Evolutionary conservation across 2,329 filamentous ascomycete species (phyloP), one percentile per base, ranked within the genome.

Genomic region (Balansia obtecta): DNA sequence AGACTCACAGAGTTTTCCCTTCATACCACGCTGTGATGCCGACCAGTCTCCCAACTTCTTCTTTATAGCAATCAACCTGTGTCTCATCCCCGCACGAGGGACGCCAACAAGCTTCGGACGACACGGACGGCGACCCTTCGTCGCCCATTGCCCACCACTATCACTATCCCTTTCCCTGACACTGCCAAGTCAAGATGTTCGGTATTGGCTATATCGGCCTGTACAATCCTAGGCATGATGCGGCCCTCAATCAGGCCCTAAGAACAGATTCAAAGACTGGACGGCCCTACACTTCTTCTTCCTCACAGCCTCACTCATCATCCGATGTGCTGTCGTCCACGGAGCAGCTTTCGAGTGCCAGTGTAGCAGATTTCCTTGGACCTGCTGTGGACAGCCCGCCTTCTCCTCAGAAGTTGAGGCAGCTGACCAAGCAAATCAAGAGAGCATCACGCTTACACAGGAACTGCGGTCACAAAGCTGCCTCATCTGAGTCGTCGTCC

Each of bases 341-440:
- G 47, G 52, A 55, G 38, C 50, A 53, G 33, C 52, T 56, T 20
- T 55, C 53, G 45, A 53, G 46, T 33, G 50, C 50, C 11, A 51
- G 47, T 32, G 37, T 69, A 45, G 59, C 66, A 52, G 72, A 76
- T 52, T 68, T 77, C 49, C 64, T 83, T 51, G 77, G 75, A 52
- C 77, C 79, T 46, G 73, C 79, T 53, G 65, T 82, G 50, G 77
- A 83, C 57, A 76, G 76, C 16, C 79, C 79, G 40, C 78, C 79
- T 0, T 83, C 79, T 34, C 77, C 80, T 30, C 74, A 79, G 58
- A 72, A 72, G 54, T 72, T 81, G 57, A 74, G 79, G 56, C 76
- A 76, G 52, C 68, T 81, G 48, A 80, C 70, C 61, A 74, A 75
- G 61, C 75, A 81, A 64, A 74, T 80, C 71, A 79, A 74, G 62